Evolutionary conservation across 2,329 filamentous ascomycete genomes (phyloP).

Genomic region (Sporothrix phasma): DNA sequence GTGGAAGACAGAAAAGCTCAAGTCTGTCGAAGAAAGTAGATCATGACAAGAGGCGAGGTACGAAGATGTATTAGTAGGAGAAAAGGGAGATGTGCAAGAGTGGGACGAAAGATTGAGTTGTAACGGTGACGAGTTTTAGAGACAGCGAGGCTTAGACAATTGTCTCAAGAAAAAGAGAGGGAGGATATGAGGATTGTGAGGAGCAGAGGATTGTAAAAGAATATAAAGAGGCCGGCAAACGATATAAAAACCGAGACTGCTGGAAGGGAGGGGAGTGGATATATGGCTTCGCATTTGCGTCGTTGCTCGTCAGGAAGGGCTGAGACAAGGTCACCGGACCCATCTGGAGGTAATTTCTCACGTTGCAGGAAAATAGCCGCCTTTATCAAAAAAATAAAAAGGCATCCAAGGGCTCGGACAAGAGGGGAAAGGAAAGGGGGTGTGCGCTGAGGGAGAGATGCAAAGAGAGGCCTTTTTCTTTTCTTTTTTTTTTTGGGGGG

Average conservation of each 20-base stretch:
- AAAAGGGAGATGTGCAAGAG: not conserved
- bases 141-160: not conserved
- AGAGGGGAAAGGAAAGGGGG: conserved; percentile 8
- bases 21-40: not conserved
- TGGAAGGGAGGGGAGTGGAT: conserved; percentile 10
- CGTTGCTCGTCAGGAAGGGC: conserved; percentile 14
- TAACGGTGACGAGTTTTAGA: not conserved
- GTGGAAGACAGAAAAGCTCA: not conserved
- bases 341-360: conserved; percentile 11
- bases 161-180: not conserved
- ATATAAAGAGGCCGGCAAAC: not conserved
- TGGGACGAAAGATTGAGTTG: not conserved
- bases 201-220: not conserved
- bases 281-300: conserved; percentile 9
- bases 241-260: conserved; percentile 7
- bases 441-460: conserved; percentile 1
- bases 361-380: conserved; percentile 4
- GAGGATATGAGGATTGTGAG: not conserved
- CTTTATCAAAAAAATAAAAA: not conserved
- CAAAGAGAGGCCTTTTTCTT: conserved; percentile 1
- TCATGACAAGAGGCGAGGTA: not conserved
- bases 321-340: conserved; percentile 19
- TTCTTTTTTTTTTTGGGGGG: conserved; percentile 12
- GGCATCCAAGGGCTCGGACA: not conserved
- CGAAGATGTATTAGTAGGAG: not conserved